A percentile compares a stretch with the other conserved stretches of the same genome.
These are phyloP conservation scores for Candida namnaoensis DNA, from an alignment of 805 yeast genomes.

Conservation along the genomic window DNA sequence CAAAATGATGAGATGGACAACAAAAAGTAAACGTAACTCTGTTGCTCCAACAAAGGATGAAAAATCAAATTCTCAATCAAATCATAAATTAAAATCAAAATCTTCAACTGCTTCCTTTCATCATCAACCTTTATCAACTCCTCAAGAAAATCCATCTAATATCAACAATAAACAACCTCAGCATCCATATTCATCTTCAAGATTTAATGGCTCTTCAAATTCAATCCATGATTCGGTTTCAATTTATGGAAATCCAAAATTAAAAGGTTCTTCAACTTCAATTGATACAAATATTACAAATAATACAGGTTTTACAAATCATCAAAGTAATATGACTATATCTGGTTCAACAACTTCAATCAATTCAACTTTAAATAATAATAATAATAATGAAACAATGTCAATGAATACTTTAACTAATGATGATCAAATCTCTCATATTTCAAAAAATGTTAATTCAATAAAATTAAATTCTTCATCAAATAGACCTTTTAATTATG, in stretches of 20 bases:
- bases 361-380: not conserved
- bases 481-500: slow-evolving; percentile 14
- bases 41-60: slow-evolving; percentile 2
- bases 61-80: not conserved
- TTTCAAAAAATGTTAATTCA: not conserved
- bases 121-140: not conserved
- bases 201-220: not conserved
- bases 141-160: not conserved
- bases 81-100: not conserved
- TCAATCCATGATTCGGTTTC: not conserved
- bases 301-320: not conserved
- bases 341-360: slow-evolving; percentile 1
- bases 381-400: not conserved
- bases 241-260: not conserved
- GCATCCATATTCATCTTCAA: not conserved
- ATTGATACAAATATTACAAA: not conserved
- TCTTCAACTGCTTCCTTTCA: not conserved
- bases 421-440: not conserved
- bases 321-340: not conserved
- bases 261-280: not conserved
- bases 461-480: not conserved
- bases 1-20: slow-evolving; percentile 20
- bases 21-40: slow-evolving; percentile 17
- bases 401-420: not conserved
- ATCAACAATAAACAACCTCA: not conserved